Base-by-base conservation (phyloP, 441 rosid species). In the Pelargonium australe region DNA sequence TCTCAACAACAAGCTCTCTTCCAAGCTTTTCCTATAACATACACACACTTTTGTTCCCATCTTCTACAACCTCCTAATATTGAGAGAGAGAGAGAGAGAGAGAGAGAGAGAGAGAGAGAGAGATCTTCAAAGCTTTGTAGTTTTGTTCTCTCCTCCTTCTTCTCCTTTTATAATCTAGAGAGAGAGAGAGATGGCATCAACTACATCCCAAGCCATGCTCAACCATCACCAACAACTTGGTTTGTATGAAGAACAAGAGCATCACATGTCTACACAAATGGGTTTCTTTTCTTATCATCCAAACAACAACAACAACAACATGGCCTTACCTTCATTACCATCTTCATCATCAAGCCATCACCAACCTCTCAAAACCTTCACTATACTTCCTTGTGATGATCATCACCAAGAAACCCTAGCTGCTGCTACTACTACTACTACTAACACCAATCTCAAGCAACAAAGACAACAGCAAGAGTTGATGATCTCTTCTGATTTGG, bases 241-340 rank as follows among this genome's bases (percentile, higher is more conserved):
- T 64, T 77, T 92, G 72, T 84, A 86, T 69, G 96, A 86, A 74
- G 97, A 88, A 20, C 84, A 87, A 70, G 89, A 49, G 13, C 25
- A 23, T 55, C 23, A 73, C 76, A 73, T 83, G 73, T 72, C 80
- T n/a, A 14, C 79, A 73, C 82, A 85, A 63, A 72, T 85, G 79
- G 86, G 85, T 75, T 85, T 85, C 80, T 80, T 85, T 75, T 65
- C 85, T 74, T 87, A 85, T 71, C 82, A 89, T 71, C 76, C 79
- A 70, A n/a, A 23, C 0, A 23, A 23, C 25, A 49, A 55, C 61
- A 55, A 17, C 61, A 41, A 12, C 57, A 72, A 68, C 79, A 2
- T 82, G 79, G 69, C 60, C 28, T 76, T 77, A 67, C 80, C 87
- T 68, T 78, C 82, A 34, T 65, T 81, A 40, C 76, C 58, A n/a